Conservation (phyloP, 352 stramenopile species). For the Globisporangium ultimum region DNA sequence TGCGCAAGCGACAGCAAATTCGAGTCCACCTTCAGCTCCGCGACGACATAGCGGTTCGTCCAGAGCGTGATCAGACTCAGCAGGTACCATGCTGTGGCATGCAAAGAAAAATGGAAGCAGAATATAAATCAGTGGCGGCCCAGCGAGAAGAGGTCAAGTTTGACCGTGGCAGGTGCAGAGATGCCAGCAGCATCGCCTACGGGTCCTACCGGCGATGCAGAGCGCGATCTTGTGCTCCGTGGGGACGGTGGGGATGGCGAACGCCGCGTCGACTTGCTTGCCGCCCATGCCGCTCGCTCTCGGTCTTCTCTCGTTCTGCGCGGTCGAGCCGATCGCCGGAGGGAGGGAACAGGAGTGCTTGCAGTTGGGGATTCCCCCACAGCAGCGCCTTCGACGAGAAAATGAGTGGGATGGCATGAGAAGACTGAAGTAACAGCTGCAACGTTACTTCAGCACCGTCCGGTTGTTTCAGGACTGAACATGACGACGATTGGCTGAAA, state of each 20-base stretch:
- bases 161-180: not conserved
- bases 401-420: too few species aligned
- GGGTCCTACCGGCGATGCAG: conserved; percentile 43
- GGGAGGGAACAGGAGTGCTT: too few species aligned
- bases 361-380: too few species aligned
- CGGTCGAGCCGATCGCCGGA: too few species aligned
- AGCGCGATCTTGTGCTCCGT: conserved; percentile 56
- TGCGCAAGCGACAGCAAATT: conserved; percentile 77
- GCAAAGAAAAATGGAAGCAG: not conserved
- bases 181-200: conserved; percentile 3
- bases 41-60: conserved; percentile 82
- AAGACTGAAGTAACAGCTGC: conserved; percentile 2
- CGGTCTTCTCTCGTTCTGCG: not conserved
- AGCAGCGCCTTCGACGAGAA: too few species aligned
- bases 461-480: not conserved
- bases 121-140: too few species aligned
- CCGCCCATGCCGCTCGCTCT: conserved; percentile 7
- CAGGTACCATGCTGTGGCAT: conserved; percentile 66
- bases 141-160: too few species aligned
- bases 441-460: not conserved
- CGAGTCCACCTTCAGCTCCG: conserved; percentile 69
- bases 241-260: conserved; percentile 9
- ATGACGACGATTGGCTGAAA: not conserved
- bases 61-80: conserved; percentile 79
- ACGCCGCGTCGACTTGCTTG: not conserved